phyloP scores from a whole-genome alignment of 1,284 basidiomycete genomes.

The Sparassis latifolia region DNA sequence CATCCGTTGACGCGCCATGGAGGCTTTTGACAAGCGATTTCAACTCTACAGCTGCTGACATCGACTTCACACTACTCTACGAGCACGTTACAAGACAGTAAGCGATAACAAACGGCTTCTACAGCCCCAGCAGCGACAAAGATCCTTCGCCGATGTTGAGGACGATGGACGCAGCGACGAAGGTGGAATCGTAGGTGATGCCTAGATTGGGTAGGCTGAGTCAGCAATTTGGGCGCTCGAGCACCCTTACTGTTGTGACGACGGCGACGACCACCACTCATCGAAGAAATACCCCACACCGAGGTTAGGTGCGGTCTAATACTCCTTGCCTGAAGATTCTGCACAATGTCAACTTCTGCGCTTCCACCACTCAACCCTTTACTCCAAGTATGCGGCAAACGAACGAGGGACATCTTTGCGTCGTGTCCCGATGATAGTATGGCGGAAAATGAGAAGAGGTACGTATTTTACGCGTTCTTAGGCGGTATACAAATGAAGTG shows the following conservation, averaged over 20 bases:
- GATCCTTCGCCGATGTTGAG: not conserved
- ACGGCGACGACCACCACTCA: too few relatives aligned
- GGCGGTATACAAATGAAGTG: too few relatives aligned
- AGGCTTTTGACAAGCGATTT: conserved; percentile 77
- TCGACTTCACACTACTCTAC: conserved; percentile 12
- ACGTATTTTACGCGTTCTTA: conserved; percentile 9
- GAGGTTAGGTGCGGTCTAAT: too few relatives aligned
- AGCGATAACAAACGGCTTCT: not conserved
- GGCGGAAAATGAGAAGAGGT: conserved; percentile 68
- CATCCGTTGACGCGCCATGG: conserved; percentile 50
- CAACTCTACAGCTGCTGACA: conserved; percentile 47
- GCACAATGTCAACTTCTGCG: conserved; percentile 34
- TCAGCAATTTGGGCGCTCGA: not conserved
- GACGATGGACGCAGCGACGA: not conserved
- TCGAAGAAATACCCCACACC: too few relatives aligned
- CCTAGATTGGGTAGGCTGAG: not conserved
- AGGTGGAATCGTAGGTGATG: not conserved
- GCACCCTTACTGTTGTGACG: not conserved
- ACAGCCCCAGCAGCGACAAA: not conserved
- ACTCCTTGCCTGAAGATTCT: not conserved
- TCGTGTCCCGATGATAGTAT: conserved; percentile 54
- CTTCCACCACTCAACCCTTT: conserved; percentile 67
- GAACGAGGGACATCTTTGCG: conserved; percentile 65
- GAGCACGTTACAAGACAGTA: not conserved
- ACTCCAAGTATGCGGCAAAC: conserved; percentile 54